phyloP scores from a whole-genome alignment of 495 filamentous ascomycete genomes.

The Xylaria acuta region DNA sequence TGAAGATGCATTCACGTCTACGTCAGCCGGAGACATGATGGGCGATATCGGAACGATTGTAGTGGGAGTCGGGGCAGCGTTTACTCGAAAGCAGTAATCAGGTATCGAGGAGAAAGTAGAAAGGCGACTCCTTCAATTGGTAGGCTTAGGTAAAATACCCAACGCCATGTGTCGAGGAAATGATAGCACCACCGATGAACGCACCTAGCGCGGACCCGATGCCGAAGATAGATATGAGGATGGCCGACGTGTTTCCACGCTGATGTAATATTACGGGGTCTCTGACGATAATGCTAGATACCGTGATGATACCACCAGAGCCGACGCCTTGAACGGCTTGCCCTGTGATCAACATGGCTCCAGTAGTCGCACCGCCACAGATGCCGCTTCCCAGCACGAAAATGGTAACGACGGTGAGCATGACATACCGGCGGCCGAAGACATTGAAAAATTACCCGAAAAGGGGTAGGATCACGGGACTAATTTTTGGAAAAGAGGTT shows the following conservation, averaged over 20 bases:
- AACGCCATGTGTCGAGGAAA: neutral
- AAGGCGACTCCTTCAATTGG: neutral
- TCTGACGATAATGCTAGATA: conserved; percentile 70
- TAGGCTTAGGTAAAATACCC: neutral
- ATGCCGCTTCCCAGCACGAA: conserved; percentile 51
- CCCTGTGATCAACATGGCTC: conserved; percentile 70
- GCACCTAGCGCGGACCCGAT: neutral
- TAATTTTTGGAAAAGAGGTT: no score
- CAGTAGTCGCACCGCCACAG: conserved; percentile 40
- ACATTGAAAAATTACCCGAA: conserved; percentile 44
- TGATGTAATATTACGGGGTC: conserved; percentile 73
- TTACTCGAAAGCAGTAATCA: no score
- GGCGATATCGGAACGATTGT: no score
- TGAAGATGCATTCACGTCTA: no score
- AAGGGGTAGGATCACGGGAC: conserved; percentile 21
- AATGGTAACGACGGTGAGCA: conserved; percentile 43
- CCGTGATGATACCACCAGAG: conserved; percentile 74
- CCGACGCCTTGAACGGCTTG: conserved; percentile 80
- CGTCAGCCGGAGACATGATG: no score
- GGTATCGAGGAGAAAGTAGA: no score
- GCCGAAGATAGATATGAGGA: conserved; percentile 41
- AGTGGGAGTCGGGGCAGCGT: no score
- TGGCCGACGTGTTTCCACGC: conserved; percentile 62
- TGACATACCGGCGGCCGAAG: conserved; percentile 47
- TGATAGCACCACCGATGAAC: neutral